Percentiles rank a stretch among this genome's conserved stretches.
These are phyloP conservation scores for Acacia acuminata DNA, from an alignment of 306 rosid genomes.

Conservation along the genomic window DNA sequence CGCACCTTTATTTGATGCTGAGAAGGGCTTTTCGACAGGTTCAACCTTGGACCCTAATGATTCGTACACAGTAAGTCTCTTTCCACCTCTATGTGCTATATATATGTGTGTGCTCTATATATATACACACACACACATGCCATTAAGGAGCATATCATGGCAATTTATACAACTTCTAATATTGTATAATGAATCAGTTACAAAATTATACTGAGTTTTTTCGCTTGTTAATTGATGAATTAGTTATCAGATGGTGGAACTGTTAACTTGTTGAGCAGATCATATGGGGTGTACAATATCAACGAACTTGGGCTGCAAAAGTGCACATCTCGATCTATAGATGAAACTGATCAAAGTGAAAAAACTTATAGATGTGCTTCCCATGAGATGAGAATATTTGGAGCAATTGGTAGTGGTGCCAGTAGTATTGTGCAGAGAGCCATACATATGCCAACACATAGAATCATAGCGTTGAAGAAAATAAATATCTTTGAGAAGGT, in stretches of 20 bases:
- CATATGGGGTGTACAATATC: conserved; percentile 88
- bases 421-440: conserved; percentile 98
- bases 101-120: too few species aligned
- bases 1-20: conserved; percentile 62
- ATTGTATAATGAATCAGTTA: neutral
- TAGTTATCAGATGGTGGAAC: conserved; percentile 93
- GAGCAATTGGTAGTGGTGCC: conserved; percentile 97
- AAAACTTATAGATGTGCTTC: conserved; percentile 80
- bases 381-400: conserved; percentile 87
- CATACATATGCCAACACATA: conserved; percentile 83
- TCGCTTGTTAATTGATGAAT: neutral
- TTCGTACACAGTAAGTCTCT: conserved; percentile 73
- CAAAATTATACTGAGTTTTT: too few species aligned
- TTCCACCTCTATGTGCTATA: neutral
- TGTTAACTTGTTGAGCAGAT: conserved; percentile 83
- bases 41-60: conserved; percentile 73
- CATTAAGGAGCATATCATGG: neutral
- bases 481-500: conserved; percentile 98
- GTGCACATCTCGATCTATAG: conserved; percentile 60
- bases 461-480: conserved; percentile 85
- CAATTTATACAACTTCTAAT: neutral
- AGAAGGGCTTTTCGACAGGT: conserved; percentile 66
- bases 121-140: neutral
- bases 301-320: conserved; percentile 94
- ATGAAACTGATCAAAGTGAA: conserved; percentile 51